A percentile compares a stretch with the other conserved stretches of the same genome.
phyloP scores from a whole-genome alignment of 1,284 basidiomycete genomes.

The Marasmius sp. region DNA sequence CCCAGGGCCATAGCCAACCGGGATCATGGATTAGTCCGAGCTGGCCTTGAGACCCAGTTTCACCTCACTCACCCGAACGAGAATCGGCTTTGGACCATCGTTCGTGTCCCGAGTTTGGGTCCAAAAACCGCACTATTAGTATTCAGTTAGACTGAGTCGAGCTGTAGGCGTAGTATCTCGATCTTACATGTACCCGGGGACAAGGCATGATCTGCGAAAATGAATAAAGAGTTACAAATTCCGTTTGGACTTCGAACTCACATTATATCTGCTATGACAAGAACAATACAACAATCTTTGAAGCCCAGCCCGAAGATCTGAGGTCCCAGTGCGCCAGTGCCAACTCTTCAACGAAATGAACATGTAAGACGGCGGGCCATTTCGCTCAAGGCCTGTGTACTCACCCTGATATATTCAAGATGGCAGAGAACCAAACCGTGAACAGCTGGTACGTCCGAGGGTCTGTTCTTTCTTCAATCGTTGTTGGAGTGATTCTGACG shows the following conservation, averaged over 20 bases:
- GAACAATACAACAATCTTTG: slow-evolving; percentile 48
- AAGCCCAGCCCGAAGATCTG: slow-evolving; percentile 58
- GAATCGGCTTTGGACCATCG: slow-evolving; percentile 52
- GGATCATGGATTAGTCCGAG: background rate
- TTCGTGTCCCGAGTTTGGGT: slow-evolving; percentile 58
- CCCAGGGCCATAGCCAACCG: background rate
- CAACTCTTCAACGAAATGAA: slow-evolving; percentile 1
- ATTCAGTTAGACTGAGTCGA: too few species aligned
- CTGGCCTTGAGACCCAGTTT: slow-evolving; percentile 16
- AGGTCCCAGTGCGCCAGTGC: slow-evolving; percentile 38
- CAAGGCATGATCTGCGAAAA: slow-evolving; percentile 27
- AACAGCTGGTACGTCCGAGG: slow-evolving; percentile 61
- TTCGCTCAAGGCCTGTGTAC: slow-evolving; percentile 40
- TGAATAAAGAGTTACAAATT: too few species aligned
- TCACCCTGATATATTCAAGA: slow-evolving; percentile 58
- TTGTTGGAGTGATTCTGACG: slow-evolving; percentile 51
- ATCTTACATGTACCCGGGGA: slow-evolving; percentile 58
- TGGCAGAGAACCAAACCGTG: slow-evolving; percentile 66
- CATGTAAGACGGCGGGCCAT: background rate
- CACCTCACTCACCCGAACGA: slow-evolving; percentile 35
- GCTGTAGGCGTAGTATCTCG: background rate
- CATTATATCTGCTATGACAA: slow-evolving; percentile 56
- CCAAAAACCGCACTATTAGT: slow-evolving; percentile 52
- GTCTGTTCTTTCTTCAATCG: slow-evolving; percentile 46
- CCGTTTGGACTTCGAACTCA: slow-evolving; percentile 28